Percentiles rank a stretch among this genome's conserved stretches.
Evolutionary conservation across 352 stramenopile genomes (phyloP).

Genomic region (Peronosclerospora sorghi): DNA sequence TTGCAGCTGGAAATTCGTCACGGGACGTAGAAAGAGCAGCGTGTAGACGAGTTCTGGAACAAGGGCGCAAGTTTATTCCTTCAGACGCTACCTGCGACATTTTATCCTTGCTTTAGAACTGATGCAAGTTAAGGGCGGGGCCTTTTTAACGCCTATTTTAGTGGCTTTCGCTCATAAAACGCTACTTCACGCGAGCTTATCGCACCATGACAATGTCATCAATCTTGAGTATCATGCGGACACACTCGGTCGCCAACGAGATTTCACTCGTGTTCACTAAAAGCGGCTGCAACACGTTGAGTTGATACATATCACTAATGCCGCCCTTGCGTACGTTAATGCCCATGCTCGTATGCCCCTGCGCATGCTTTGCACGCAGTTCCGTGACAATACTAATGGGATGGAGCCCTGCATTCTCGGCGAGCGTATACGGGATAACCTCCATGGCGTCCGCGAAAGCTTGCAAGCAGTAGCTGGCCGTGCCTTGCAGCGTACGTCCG

Average conservation of each 20-base stretch:
- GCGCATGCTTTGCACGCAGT: conserved; percentile 88
- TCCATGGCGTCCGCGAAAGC: conserved; percentile 96
- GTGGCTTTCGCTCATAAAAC: too few relatives aligned
- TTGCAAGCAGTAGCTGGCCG: conserved; percentile 94
- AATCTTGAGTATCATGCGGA: conserved; percentile 99
- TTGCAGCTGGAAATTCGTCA: too few relatives aligned
- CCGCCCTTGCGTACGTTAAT: conserved; percentile 94
- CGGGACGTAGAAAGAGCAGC: too few relatives aligned
- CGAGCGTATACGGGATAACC: conserved; percentile 98
- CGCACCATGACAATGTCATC: conserved; percentile 97
- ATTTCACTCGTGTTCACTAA: conserved; percentile 97
- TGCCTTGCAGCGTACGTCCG: conserved; percentile 87
- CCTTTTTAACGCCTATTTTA: too few relatives aligned
- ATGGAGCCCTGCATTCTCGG: conserved; percentile 98
- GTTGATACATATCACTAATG: conserved; percentile 98
- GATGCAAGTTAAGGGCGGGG: too few relatives aligned
- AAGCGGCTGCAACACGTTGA: conserved; percentile 98
- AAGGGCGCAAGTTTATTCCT: too few relatives aligned
- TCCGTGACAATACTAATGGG: conserved; percentile 98
- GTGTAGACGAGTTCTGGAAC: too few relatives aligned
- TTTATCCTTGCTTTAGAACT: too few relatives aligned
- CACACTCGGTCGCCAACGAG: conserved; percentile 95
- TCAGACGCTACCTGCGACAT: too few relatives aligned
- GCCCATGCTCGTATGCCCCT: conserved; percentile 87
- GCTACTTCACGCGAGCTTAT: conserved; percentile 24